Evolutionary conservation across 179 eudicot genomes (phyloP).

Genomic region (Patellifolia procumbens): DNA sequence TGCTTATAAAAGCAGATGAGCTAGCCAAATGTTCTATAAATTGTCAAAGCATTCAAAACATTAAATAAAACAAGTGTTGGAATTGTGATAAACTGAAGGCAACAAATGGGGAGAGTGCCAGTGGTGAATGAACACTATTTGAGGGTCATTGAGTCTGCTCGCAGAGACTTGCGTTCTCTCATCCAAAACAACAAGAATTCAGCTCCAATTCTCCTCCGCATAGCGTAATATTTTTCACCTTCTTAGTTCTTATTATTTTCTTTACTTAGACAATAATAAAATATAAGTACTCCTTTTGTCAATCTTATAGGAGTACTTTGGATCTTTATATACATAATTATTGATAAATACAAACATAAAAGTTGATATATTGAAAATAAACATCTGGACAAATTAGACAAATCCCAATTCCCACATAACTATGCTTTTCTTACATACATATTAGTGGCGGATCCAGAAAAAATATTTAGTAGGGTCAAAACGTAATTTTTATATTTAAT

Average conservation of each 20-base stretch:
- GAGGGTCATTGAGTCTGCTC: conserved; percentile 49
- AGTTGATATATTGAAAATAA: too few species aligned
- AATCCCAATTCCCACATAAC: too few species aligned
- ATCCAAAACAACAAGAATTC: conserved; percentile 42
- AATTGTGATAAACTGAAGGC: background rate
- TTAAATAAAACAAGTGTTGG: background rate
- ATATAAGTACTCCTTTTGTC: too few species aligned
- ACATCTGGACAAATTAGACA: too few species aligned
- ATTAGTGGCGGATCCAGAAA: too few species aligned
- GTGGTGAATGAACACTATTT: conserved; percentile 39
- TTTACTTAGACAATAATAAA: too few species aligned
- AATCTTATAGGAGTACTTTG: too few species aligned
- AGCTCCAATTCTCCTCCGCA: conserved; percentile 64
- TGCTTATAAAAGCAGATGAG: background rate
- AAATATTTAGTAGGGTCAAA: too few species aligned
- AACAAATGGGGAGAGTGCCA: conserved; percentile 8
- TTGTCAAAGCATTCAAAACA: background rate
- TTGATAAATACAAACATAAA: too few species aligned
- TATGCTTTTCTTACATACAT: too few species aligned
- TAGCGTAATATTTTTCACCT: conserved; percentile 42
- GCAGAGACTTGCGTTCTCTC: conserved; percentile 57
- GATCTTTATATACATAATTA: too few species aligned
- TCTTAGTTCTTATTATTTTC: background rate
- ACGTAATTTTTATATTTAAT: too few species aligned
- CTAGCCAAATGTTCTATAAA: background rate